These are phyloP conservation scores for Metschnikowia reukaufii DNA, from an alignment of 805 yeast genomes.

Conservation along the genomic window DNA sequence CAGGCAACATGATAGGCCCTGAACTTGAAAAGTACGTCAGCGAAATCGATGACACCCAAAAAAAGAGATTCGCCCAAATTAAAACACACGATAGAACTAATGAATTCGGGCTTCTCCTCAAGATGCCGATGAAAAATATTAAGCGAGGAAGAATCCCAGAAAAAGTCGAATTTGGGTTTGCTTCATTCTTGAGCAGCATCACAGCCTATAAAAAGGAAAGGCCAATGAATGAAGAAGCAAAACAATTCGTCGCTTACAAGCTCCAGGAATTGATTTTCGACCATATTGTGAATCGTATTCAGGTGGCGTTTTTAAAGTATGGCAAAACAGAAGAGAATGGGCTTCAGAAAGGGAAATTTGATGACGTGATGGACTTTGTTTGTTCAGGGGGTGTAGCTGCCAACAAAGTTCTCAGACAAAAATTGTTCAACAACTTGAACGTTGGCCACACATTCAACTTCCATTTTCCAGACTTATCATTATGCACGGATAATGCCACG, in stretches of 20 bases:
- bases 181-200: slow-evolving; percentile 66
- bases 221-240: slow-evolving; percentile 43
- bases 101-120: slow-evolving; percentile 27
- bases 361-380: slow-evolving; percentile 55
- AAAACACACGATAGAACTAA: slow-evolving; percentile 22
- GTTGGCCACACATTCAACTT: slow-evolving; percentile 29
- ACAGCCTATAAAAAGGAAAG: slow-evolving; percentile 35
- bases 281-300: slow-evolving; percentile 68
- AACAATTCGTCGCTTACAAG: slow-evolving; percentile 52
- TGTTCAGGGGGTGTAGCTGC: slow-evolving; percentile 96
- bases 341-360: slow-evolving; percentile 35
- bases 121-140: slow-evolving; percentile 35
- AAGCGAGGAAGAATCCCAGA: slow-evolving; percentile 31
- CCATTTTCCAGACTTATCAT: slow-evolving; percentile 63
- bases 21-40: slow-evolving; percentile 65
- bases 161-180: slow-evolving; percentile 60
- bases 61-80: slow-evolving; percentile 21
- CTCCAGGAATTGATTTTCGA: slow-evolving; percentile 67
- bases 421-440: slow-evolving; percentile 42
- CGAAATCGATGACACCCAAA: slow-evolving; percentile 27
- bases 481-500: slow-evolving; percentile 93
- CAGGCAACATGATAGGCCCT: slow-evolving; percentile 83
- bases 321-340: slow-evolving; percentile 24
- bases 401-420: slow-evolving; percentile 54
- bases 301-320: slow-evolving; percentile 46